Percentiles rank a stretch among this genome's conserved stretches.
These are phyloP conservation scores for Phaeomoniella chlamydospora DNA, from an alignment of 2,329 filamentous ascomycete species.

Conservation along the genomic window DNA sequence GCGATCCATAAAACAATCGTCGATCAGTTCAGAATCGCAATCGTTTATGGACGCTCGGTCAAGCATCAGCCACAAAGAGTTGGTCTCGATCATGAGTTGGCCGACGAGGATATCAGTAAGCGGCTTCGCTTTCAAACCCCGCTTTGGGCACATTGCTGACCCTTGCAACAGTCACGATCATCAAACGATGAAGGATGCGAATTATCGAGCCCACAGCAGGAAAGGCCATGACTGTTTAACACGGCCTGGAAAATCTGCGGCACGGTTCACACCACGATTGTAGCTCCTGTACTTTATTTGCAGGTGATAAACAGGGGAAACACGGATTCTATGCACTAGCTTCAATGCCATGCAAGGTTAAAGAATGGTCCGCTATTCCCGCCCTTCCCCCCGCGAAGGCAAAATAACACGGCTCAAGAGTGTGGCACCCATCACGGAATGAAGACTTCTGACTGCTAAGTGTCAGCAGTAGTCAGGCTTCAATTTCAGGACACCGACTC, in stretches of 20 bases:
- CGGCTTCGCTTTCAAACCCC: constrained; percentile 7
- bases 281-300: no score
- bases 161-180: constrained; percentile 16
- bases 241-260: no score
- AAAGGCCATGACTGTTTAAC: no score
- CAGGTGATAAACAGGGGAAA: neutral
- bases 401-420: neutral
- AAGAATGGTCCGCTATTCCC: neutral
- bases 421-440: neutral
- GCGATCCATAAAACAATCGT: constrained; percentile 91
- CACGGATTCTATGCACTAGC: neutral
- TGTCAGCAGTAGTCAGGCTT: neutral
- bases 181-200: constrained; percentile 12
- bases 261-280: no score
- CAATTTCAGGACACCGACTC: no score
- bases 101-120: constrained; percentile 93
- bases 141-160: neutral
- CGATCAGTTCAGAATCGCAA: constrained; percentile 86
- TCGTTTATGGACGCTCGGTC: constrained; percentile 95
- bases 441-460: neutral
- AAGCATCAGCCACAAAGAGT: constrained; percentile 98
- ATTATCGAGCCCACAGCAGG: no score
- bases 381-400: neutral
- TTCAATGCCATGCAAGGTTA: neutral
- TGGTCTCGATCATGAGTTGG: constrained; percentile 77